A percentile compares a stretch with the other conserved stretches of the same genome.
These are phyloP conservation scores for Firmiana major DNA, from an alignment of 345 rosid genomes.

Conservation along the genomic window DNA sequence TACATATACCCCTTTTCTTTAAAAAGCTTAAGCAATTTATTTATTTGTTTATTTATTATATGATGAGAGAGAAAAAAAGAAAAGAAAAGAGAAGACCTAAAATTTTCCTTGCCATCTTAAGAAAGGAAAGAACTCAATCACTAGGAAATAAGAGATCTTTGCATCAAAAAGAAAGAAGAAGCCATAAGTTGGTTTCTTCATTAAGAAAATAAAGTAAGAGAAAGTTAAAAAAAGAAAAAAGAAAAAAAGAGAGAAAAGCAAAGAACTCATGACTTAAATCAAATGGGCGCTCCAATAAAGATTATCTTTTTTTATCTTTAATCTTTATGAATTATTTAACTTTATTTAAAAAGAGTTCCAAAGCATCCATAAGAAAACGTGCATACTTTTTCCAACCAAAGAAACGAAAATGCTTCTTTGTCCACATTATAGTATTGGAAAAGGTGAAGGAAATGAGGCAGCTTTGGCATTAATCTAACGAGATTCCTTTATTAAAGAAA, in stretches of 20 bases:
- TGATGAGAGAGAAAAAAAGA: too few species aligned
- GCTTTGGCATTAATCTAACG: constrained; percentile 33
- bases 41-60: too few species aligned
- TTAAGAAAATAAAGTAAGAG: background rate
- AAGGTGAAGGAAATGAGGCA: constrained; percentile 24
- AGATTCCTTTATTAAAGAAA: constrained; percentile 45
- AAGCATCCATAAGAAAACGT: constrained; percentile 59
- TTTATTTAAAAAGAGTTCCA: constrained; percentile 37
- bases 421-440: constrained; percentile 34
- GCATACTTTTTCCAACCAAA: constrained; percentile 31
- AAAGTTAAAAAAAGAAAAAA: background rate
- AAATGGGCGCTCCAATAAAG: constrained; percentile 4
- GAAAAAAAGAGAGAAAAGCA: too few species aligned
- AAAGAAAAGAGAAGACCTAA: background rate
- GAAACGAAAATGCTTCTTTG: constrained; percentile 43
- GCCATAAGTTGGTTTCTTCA: background rate
- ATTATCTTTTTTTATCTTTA: constrained; percentile 18
- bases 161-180: background rate
- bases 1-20: too few species aligned
- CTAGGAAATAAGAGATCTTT: background rate
- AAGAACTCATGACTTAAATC: background rate
- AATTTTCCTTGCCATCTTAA: background rate
- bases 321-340: constrained; percentile 9
- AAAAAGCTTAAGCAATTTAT: too few species aligned
- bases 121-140: background rate